These are phyloP conservation scores for Calonectria honghensis DNA, from an alignment of 2,329 filamentous ascomycete genomes.

Conservation along the genomic window DNA sequence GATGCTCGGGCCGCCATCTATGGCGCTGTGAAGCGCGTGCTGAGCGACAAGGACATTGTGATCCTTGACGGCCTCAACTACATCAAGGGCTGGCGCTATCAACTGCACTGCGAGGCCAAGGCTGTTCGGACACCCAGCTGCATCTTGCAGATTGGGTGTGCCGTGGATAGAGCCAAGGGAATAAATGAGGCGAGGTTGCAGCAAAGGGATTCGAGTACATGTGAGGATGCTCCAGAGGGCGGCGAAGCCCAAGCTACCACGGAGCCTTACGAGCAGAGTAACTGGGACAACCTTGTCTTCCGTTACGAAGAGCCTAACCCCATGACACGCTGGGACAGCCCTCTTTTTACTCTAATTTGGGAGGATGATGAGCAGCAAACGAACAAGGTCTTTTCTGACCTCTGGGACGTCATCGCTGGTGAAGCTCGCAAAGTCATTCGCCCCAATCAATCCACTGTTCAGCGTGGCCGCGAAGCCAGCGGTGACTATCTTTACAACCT, in stretches of 20 bases:
- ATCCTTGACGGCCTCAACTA: constrained; percentile 89
- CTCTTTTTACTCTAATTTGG: constrained; percentile 86
- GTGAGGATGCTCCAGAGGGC: constrained; percentile 4
- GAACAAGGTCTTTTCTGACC: constrained; percentile 73
- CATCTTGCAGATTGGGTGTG: constrained; percentile 80
- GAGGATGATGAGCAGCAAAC: constrained; percentile 81
- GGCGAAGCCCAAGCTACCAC: constrained; percentile 45
- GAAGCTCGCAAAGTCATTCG: constrained; percentile 78
- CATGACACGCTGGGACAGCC: constrained; percentile 90
- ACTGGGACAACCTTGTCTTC: constrained; percentile 88
- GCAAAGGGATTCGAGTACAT: constrained; percentile 35
- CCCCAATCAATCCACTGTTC: constrained; percentile 85
- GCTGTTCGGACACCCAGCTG: constrained; percentile 85
- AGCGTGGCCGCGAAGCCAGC: constrained; percentile 76
- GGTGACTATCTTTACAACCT: constrained; percentile 87
- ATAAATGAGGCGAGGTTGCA: constrained; percentile 78
- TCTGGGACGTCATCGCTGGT: constrained; percentile 85
- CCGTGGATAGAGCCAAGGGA: constrained; percentile 69
- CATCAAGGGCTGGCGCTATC: constrained; percentile 93
- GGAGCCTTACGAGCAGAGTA: constrained; percentile 71
- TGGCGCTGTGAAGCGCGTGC: constrained; percentile 84
- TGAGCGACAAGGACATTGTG: constrained; percentile 84
- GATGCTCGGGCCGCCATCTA: constrained; percentile 86
- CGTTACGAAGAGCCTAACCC: constrained; percentile 91
- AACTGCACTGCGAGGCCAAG: constrained; percentile 90